These are phyloP conservation scores for Apiotrichum sp. DNA, from an alignment of 1,284 basidiomycete genomes.

Conservation along the genomic window DNA sequence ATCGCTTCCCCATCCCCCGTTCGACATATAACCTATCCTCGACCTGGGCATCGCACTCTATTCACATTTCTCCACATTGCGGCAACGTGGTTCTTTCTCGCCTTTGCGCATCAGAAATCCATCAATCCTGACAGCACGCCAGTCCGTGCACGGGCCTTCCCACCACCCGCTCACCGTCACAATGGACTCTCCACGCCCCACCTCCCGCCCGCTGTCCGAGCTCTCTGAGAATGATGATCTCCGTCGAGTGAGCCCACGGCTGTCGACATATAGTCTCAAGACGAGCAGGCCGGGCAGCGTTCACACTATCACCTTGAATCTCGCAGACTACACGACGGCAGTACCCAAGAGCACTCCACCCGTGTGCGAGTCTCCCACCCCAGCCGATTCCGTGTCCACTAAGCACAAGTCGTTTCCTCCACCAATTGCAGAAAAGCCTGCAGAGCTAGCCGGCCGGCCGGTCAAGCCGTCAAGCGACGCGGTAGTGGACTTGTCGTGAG, in stretches of 20 bases:
- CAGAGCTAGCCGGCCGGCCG: not conserved
- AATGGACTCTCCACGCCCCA: slow-evolving; percentile 7
- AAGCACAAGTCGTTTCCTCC: slow-evolving; percentile 9
- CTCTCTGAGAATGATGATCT: slow-evolving; percentile 20
- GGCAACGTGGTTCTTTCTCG: no score
- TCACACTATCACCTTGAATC: slow-evolving; percentile 41
- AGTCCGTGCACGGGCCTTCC: not conserved
- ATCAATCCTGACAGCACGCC: no score
- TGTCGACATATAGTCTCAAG: slow-evolving; percentile 19
- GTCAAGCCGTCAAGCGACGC: not conserved
- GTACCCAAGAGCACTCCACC: not conserved
- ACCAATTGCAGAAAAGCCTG: slow-evolving; percentile 2
- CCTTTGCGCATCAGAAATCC: no score
- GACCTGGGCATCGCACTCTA: no score
- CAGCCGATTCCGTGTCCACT: not conserved
- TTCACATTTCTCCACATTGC: no score
- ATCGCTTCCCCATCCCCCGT: no score
- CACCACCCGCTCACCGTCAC: not conserved
- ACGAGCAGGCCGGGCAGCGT: slow-evolving; percentile 24
- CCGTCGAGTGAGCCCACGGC: slow-evolving; percentile 12
- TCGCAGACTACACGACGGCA: slow-evolving; percentile 29
- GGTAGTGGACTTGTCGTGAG: slow-evolving; percentile 14
- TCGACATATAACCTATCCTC: no score
- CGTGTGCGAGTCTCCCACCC: not conserved
- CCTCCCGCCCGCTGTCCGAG: slow-evolving; percentile 16